Base-by-base conservation (phyloP, 2,329 filamentous ascomycete genomes). In the Botrytis porri region DNA sequence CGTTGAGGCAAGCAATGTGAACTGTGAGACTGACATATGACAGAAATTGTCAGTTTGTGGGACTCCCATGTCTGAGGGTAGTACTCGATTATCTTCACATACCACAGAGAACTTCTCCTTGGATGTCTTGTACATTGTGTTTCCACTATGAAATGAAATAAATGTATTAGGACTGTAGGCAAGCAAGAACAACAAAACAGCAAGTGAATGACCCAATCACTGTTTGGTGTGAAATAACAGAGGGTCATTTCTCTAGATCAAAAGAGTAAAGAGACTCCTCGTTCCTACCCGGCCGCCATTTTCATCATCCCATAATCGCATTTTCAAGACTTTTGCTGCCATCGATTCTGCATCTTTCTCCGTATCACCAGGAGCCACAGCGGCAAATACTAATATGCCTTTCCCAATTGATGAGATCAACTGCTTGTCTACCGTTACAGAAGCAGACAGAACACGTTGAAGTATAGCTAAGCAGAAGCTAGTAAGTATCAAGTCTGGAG, bases 21-120 rank as follows among this genome's bases (percentile, higher is more conserved):
- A 99, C 83, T 99, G 96, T 22, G 96, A 98, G 63, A 99, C 95
- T 97, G 59, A 59, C 37, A 69, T 39, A 32, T 22, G 80, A 25
- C 29, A 43, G 25, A 10, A 51, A 18, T 60, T 41, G 29, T 63
- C 43, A 73, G 59, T 67, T 9, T 32, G 25, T 57, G 18, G 14
- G 16, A 41, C 48, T 54, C 37, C 5, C 45, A 37, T 39, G 45
- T 66, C 37, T 16, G 22, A 61, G 20, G 57, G n/a, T 63, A n/a
- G 57, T 25, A 62, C 39, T 32, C 12, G 51, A n/a, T 37, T 65
- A 57, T 67, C 39, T 59, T 51, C 62, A 73, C 75, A 73, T 86
- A 97, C 94, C 95, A 82, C 95, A 98, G n/a, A 99, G 89, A 39
- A 99, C 88, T 81, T 98, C 96, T 69, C 96, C 96, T 62, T 88